These are phyloP conservation scores for Podaxis pistillaris DNA, from an alignment of 768 basidiomycete species.

Conservation along the genomic window DNA sequence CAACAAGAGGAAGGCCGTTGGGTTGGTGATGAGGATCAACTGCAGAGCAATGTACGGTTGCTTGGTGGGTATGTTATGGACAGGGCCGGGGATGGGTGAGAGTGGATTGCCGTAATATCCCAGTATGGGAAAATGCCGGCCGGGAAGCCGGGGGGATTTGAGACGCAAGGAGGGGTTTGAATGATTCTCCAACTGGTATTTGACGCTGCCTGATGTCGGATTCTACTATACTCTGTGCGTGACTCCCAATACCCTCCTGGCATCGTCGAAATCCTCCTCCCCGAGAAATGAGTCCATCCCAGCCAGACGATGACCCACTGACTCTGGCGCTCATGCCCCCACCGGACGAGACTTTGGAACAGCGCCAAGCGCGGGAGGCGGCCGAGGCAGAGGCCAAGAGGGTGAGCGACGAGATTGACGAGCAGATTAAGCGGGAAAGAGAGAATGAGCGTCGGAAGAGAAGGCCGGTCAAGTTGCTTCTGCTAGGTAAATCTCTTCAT, in stretches of 20 bases:
- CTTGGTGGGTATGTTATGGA: neutral
- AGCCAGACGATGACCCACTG: slow-evolving; percentile 59
- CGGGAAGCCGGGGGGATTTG: neutral
- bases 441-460: slow-evolving; percentile 58
- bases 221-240: slow-evolving; percentile 5
- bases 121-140: neutral
- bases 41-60: neutral
- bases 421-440: slow-evolving; percentile 61
- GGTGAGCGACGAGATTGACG: slow-evolving; percentile 75
- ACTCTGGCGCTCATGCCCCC: slow-evolving; percentile 61
- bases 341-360: slow-evolving; percentile 56
- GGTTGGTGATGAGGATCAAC: neutral
- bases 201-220: slow-evolving; percentile 14
- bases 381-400: slow-evolving; percentile 63
- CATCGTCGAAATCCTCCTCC: slow-evolving; percentile 7
- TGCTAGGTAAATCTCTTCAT: slow-evolving; percentile 49
- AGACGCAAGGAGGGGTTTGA: neutral
- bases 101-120: neutral
- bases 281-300: slow-evolving; percentile 24
- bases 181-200: slow-evolving; percentile 7
- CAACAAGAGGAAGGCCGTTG: neutral
- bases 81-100: neutral
- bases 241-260: slow-evolving; percentile 14
- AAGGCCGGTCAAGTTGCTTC: slow-evolving; percentile 69
- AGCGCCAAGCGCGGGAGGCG: slow-evolving; percentile 52